Conservation (phyloP, 2,329 filamentous ascomycete species). For the Alternaria ventricosa region DNA sequence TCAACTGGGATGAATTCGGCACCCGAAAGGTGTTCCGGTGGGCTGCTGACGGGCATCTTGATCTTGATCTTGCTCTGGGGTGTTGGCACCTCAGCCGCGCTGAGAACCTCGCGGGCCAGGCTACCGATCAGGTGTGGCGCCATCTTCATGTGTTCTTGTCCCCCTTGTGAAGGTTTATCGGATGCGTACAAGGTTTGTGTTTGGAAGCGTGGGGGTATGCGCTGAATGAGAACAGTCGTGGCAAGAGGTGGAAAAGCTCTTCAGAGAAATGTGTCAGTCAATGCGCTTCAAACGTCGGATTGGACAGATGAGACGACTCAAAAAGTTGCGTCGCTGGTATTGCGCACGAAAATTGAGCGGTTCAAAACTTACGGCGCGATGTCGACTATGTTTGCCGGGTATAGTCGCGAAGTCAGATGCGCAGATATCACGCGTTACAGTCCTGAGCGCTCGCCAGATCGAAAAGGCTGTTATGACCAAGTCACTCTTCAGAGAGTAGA, state of each 20-base stretch:
- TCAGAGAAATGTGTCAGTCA: neutral
- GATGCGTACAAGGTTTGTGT: neutral
- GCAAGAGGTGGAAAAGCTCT: neutral
- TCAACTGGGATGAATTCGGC: neutral
- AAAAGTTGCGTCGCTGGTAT: neutral
- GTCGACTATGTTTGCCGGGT: neutral
- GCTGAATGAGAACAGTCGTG: neutral
- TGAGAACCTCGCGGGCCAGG: neutral
- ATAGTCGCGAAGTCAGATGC: neutral
- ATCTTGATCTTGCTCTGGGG: neutral
- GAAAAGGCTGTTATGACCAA: neutral
- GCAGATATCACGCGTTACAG: neutral
- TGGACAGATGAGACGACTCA: neutral
- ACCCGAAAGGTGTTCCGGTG: neutral
- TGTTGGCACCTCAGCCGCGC: neutral
- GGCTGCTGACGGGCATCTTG: neutral
- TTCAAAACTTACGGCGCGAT: neutral
- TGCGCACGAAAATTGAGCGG: fast-evolving
- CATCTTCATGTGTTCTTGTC: neutral
- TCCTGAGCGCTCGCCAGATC: neutral
- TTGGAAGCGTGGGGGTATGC: neutral
- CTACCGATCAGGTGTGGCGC: neutral
- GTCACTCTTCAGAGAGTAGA: neutral
- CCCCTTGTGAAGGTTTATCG: neutral
- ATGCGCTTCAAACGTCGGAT: neutral